Evolutionary conservation across 2,329 filamentous ascomycete species (phyloP).

Genomic region (Ustulina deusta): DNA sequence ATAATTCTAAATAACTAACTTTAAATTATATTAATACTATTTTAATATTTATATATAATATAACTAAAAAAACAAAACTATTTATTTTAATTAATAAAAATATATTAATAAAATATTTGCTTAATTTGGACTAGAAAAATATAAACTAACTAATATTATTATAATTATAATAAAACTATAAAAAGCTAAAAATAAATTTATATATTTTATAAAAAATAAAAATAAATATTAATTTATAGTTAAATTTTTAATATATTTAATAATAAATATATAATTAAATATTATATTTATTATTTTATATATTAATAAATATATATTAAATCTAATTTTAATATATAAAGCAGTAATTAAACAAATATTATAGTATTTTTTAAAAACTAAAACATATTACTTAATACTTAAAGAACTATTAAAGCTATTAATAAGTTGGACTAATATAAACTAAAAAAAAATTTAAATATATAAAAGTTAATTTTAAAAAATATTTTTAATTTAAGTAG

Average conservation of each 20-base stretch:
- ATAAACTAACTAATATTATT: conserved; percentile 9
- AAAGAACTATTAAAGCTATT: background rate
- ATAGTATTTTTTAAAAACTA: conserved; percentile 2
- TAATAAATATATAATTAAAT: conserved; percentile 10
- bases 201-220: conserved; percentile 14
- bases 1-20: conserved; percentile 18
- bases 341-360: conserved; percentile 6
- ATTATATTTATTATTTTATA: conserved; percentile 8
- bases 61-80: conserved; percentile 9
- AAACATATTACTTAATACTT: conserved; percentile 15
- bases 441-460: no score
- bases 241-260: conserved; percentile 26
- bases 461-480: no score
- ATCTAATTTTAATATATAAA: conserved; percentile 20
- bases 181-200: conserved; percentile 15
- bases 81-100: conserved; percentile 27
- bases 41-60: conserved; percentile 17
- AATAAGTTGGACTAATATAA: no score
- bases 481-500: no score
- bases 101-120: conserved; percentile 26
- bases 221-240: conserved; percentile 19
- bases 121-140: conserved; percentile 6
- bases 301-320: conserved; percentile 15
- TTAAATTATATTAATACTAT: conserved; percentile 16
- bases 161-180: conserved; percentile 23